Conservation (phyloP, 306 rosid species). For the Acmispon strigosus region DNA sequence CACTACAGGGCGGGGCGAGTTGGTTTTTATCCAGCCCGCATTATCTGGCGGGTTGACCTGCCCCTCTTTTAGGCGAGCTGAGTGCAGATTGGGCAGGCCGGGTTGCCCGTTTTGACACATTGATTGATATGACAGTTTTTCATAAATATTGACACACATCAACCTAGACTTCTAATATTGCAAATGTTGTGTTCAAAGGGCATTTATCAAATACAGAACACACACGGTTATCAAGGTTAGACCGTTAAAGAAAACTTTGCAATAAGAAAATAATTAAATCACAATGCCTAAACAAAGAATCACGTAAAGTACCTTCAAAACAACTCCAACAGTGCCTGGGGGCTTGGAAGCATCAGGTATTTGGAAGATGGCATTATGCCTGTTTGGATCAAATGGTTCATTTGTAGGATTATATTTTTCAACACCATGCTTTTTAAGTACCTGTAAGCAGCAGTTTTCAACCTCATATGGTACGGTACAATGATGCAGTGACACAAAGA, state of each 20-base stretch:
- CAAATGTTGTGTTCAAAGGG: neutral
- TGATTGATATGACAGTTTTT: neutral
- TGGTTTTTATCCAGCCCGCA: too few species aligned
- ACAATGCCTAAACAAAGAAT: neutral
- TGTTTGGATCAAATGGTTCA: conserved; percentile 93
- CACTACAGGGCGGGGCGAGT: too few species aligned
- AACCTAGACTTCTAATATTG: neutral
- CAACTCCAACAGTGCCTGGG: conserved; percentile 73
- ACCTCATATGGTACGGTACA: neutral
- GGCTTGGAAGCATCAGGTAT: conserved; percentile 78
- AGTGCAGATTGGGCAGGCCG: too few species aligned
- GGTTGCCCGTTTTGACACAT: too few species aligned
- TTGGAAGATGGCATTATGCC: conserved; percentile 81
- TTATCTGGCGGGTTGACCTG: too few species aligned
- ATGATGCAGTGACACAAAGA: neutral
- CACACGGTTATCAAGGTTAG: neutral
- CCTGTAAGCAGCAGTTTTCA: conserved; percentile 46
- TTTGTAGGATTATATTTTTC: conserved; percentile 83
- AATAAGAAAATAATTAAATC: neutral
- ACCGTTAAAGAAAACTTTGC: neutral
- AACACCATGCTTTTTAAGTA: conserved; percentile 68
- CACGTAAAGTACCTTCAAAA: conserved; percentile 66
- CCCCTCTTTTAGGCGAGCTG: too few species aligned
- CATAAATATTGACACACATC: neutral
- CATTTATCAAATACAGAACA: neutral